A percentile compares a stretch with the other conserved stretches of the same genome.
Conservation (phyloP, 2,329 filamentous ascomycete genomes). For the Fusarium sp. region DNA sequence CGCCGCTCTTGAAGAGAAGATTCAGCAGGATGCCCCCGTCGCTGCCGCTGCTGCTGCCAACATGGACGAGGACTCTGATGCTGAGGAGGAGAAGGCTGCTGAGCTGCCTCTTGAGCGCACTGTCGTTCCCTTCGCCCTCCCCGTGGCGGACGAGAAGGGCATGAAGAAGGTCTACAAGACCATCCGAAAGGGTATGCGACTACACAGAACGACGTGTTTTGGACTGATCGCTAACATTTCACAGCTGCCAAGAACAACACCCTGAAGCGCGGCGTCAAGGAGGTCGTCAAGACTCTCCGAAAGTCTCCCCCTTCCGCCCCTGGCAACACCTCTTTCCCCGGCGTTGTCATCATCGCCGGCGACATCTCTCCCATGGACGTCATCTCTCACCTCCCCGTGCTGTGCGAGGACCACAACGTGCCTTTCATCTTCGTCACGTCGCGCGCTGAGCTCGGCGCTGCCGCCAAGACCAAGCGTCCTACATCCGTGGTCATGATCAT, state of each 20-base stretch:
- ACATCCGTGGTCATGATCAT: conserved; percentile 95
- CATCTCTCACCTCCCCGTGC: conserved; percentile 95
- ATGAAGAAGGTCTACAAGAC: conserved; percentile 70
- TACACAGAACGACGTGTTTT: not conserved
- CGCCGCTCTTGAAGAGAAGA: conserved; percentile 71
- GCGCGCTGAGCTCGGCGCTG: conserved; percentile 91
- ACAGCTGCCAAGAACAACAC: conserved; percentile 93
- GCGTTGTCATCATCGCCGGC: conserved; percentile 90
- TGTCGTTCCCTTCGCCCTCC: conserved; percentile 84
- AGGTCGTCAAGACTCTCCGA: conserved; percentile 97
- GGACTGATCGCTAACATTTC: conserved; percentile 24
- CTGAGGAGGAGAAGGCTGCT: conserved; percentile 58
- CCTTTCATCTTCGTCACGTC: conserved; percentile 96
- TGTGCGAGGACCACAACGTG: conserved; percentile 97
- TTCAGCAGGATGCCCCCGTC: conserved; percentile 64
- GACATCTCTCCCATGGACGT: conserved; percentile 99
- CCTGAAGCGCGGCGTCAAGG: conserved; percentile 97
- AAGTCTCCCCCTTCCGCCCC: conserved; percentile 81
- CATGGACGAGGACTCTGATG: conserved; percentile 56
- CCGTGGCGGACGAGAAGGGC: conserved; percentile 81
- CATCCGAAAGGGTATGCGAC: conserved; percentile 62
- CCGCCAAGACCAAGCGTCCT: conserved; percentile 93
- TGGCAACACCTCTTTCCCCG: conserved; percentile 69
- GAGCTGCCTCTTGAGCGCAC: conserved; percentile 60
- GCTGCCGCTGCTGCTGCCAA: conserved; percentile 52